Percentiles rank a stretch among this genome's conserved stretches.
These are phyloP conservation scores for Hypoxylon subgilvum DNA, from an alignment of 495 filamentous ascomycete species.

Conservation along the genomic window DNA sequence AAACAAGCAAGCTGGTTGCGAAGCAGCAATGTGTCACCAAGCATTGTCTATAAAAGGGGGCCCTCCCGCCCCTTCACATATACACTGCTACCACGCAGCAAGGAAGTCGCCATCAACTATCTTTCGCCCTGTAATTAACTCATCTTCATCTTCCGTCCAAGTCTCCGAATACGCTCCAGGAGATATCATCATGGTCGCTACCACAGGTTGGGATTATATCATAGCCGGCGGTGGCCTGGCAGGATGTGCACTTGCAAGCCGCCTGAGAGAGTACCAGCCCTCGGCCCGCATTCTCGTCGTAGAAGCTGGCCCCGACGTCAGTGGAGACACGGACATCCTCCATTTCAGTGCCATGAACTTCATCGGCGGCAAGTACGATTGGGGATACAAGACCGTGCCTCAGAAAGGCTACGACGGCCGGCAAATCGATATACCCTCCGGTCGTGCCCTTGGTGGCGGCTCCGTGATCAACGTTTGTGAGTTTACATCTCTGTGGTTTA, in stretches of 20 bases:
- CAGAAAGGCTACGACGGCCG: slow-evolving; percentile 56
- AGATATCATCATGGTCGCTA: too few species aligned
- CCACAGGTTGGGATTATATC: slow-evolving; percentile 46
- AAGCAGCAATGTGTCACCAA: too few species aligned
- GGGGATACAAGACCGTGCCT: slow-evolving; percentile 60
- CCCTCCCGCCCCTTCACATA: too few species aligned
- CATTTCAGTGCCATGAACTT: slow-evolving; percentile 56
- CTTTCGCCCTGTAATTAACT: too few species aligned
- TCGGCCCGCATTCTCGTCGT: slow-evolving; percentile 24
- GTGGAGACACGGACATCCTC: slow-evolving; percentile 52
- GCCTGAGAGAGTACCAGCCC: slow-evolving; percentile 10
- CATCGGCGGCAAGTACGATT: slow-evolving; percentile 55
- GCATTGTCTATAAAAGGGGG: too few species aligned
- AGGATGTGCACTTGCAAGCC: slow-evolving; percentile 42
- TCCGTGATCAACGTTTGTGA: slow-evolving; percentile 63
- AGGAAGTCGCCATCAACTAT: too few species aligned
- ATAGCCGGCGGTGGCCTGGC: slow-evolving; percentile 47
- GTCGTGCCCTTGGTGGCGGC: slow-evolving; percentile 61
- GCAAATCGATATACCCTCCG: slow-evolving; percentile 57
- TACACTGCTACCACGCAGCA: too few species aligned
- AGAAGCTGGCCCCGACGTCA: slow-evolving; percentile 53
- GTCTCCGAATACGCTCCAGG: too few species aligned
- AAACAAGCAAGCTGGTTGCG: too few species aligned
- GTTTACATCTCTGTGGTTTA: too few species aligned
- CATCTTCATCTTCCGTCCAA: too few species aligned